Evolutionary conservation across 805 yeast species (phyloP), one percentile per base, ranked within the genome.

Genomic region (Candida endomychidarum): DNA sequence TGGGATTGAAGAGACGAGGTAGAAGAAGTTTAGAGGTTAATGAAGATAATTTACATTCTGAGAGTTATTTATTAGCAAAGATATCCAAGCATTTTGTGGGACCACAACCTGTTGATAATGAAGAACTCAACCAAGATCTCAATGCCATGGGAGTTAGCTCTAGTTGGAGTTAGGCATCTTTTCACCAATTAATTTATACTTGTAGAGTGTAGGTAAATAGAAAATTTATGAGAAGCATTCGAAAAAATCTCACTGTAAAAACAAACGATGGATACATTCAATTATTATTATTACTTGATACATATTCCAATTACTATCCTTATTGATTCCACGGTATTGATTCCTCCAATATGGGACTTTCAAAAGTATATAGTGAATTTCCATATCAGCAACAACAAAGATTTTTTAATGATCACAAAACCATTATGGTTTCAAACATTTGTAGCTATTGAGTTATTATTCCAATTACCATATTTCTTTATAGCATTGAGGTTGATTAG

Each of bases 391-490:
- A 48, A 59, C 12, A 87, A 89, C 64, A 77, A 83, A 38, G 99
- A 91, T 60, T 80, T 86, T 46, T 63, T 91, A 17, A 62, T 86
- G 12, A 56, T 56, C 6, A 61, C 69, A 7, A 69, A 75, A 11
- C 91, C 95, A 1, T 50, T 65, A 2, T 91, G 97, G 97, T 72
- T 91, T 36, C 64, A 72, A 41, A 58, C 74, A 25, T 88, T 85
- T 59, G 95, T 89, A 1, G 60, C 73, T 49, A 56, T 87, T 41
- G 99, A 91, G 59, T 45, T 90, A 28, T 36, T 79, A 3, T 72
- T 84, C 49, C 99, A 91, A 63, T 57, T 86, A 37, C 99, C 99
- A 1, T 67, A 86, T 20, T 93, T 93, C 33, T 33, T 44, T 18
- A 31, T 40, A 6, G 46, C 44, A 1, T 34, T 43, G 14, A 15